These are phyloP conservation scores for Coemansia guatemalensis DNA, from an alignment of 192 early-diverging fungal genomes.

Conservation along the genomic window DNA sequence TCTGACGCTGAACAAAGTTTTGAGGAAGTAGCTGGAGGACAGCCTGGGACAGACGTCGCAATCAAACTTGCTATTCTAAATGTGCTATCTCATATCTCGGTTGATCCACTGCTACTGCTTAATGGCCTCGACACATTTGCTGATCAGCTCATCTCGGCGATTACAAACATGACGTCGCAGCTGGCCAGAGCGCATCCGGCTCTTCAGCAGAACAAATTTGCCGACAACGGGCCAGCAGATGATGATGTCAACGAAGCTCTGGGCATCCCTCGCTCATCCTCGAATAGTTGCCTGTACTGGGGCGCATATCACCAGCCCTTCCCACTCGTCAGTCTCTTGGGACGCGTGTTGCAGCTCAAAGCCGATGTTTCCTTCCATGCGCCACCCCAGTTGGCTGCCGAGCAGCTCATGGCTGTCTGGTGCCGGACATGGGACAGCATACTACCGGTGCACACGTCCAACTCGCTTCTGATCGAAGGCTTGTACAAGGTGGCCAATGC, in stretches of 20 bases:
- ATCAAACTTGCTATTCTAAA: conserved; percentile 27
- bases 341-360: conserved; percentile 29
- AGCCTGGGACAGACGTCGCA: conserved; percentile 5
- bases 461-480: conserved; percentile 29
- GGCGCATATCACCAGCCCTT: conserved; percentile 37
- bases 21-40: neutral
- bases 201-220: conserved; percentile 6
- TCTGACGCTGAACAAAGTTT: neutral
- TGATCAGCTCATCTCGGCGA: conserved; percentile 11
- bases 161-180: conserved; percentile 16
- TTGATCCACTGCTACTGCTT: conserved; percentile 18
- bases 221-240: neutral
- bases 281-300: conserved; percentile 34
- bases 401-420: conserved; percentile 26
- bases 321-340: conserved; percentile 39
- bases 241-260: conserved; percentile 28
- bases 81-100: conserved; percentile 24
- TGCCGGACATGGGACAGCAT: conserved; percentile 10
- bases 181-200: conserved; percentile 11
- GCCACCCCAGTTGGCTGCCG: conserved; percentile 2
- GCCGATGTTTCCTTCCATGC: conserved; percentile 16
- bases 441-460: conserved; percentile 21
- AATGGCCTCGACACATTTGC: conserved; percentile 20
- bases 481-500: conserved; percentile 25
- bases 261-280: conserved; percentile 19